Evolutionary conservation across 257 asterid genomes (phyloP), one percentile per base, ranked within the genome.

Genomic region (Solanum piurae): DNA sequence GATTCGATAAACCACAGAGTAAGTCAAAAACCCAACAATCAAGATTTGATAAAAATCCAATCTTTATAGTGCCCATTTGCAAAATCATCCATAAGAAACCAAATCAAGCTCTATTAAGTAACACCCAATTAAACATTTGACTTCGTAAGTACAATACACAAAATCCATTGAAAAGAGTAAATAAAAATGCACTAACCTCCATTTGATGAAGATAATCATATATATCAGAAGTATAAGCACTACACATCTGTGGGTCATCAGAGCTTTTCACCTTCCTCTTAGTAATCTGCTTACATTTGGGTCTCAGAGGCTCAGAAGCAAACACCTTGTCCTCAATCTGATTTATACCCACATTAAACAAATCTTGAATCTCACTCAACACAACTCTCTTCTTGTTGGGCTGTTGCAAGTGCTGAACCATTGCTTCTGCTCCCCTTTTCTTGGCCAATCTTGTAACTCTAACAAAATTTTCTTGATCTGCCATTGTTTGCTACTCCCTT

Each of bases 171-270:
- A 40, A 44, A 79, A 33, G 7, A 6, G 86, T 13, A 58, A 44
- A 29, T 2, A 9, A 52, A 52, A 52, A 18, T 18, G n/a, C 12
- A 80, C 85, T 2, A 44, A 69, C 91, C 91, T 89, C 91, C 91
- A 89, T 49, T 31, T 87, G 49, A 33, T 69, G 88, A 27, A 89
- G 62, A 83, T 89, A 87, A 5, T 89, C 40, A 74, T 89, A 87
- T 25, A 89, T 83, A 49, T 89, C 88, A 31, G 86, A 60, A 73
- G 38, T 89, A 83, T 89, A 89, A 11, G 91, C 88, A 40, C 36
- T 25, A 18, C 91, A 89, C 91, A 87, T 89, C 83, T 89, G 91
- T 1, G 91, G 91, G 21, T 87, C 91, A 58, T 87, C 89, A 52
- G 62, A 52, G 1, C 10, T 52, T 52, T 52, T 52, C n/a, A 52